A percentile compares a stretch with the other conserved stretches of the same genome.
phyloP scores from a whole-genome alignment of 139 green algal genomes.

The Chlorella sp. region DNA sequence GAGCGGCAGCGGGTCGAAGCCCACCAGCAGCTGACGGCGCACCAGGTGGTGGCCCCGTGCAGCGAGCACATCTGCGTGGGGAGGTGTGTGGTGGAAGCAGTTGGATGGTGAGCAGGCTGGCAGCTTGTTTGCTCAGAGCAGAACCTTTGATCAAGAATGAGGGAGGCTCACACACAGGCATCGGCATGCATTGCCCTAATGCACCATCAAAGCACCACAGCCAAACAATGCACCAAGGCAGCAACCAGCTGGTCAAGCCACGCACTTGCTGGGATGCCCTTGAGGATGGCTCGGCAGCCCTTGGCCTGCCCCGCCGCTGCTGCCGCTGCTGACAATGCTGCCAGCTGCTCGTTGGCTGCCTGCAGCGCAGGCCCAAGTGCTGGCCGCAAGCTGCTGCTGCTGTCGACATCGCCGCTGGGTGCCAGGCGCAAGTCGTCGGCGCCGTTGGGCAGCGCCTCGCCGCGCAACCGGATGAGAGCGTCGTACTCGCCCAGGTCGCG shows the following conservation, averaged over 20 bases:
- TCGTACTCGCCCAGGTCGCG: constrained; percentile 66
- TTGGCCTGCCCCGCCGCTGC: neutral
- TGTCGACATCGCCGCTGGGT: neutral
- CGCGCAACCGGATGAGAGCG: constrained; percentile 63
- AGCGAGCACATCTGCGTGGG: constrained; percentile 51
- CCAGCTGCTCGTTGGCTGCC: constrained; percentile 9
- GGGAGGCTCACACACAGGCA: too few species aligned
- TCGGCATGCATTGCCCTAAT: too few species aligned
- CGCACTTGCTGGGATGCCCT: constrained; percentile 46
- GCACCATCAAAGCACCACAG: too few species aligned
- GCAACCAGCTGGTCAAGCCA: neutral
- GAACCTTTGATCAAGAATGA: too few species aligned
- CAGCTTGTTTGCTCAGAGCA: too few species aligned
- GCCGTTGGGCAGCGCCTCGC: constrained; percentile 62
- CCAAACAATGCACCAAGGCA: too few species aligned
- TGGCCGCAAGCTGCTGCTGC: neutral
- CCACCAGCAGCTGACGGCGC: constrained; percentile 78
- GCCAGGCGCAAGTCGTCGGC: neutral
- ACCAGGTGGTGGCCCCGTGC: constrained; percentile 49
- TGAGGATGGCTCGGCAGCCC: constrained; percentile 40
- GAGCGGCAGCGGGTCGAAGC: constrained; percentile 74
- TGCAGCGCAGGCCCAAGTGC: constrained; percentile 12
- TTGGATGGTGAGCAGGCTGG: neutral
- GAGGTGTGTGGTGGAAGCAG: neutral
- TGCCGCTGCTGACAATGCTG: neutral